Percentiles rank a stretch among this genome's conserved stretches.
These are phyloP conservation scores for Trametes hirsuta DNA, from an alignment of 1,284 basidiomycete genomes.

Conservation along the genomic window DNA sequence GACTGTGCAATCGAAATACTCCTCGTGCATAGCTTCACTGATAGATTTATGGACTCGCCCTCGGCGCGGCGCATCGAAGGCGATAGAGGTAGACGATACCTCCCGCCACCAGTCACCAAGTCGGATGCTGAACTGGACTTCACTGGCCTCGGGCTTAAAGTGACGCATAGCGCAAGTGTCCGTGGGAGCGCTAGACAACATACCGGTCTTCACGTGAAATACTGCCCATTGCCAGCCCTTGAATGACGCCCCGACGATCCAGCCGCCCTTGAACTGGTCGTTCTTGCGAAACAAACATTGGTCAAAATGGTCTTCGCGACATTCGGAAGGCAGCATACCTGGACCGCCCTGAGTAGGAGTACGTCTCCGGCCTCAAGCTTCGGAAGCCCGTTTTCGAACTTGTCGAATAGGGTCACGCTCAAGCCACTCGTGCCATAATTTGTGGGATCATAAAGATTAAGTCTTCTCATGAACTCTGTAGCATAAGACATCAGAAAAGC, in stretches of 20 bases:
- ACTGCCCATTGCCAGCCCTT: constrained; percentile 35
- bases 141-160: constrained; percentile 30
- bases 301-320: background rate
- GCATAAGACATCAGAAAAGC: too few species aligned
- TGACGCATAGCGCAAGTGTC: constrained; percentile 9
- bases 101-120: constrained; percentile 53
- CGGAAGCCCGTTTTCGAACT: constrained; percentile 53
- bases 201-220: constrained; percentile 29
- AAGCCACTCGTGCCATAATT: constrained; percentile 37
- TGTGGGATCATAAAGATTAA: constrained; percentile 47
- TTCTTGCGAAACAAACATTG: constrained; percentile 27
- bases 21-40: constrained; percentile 40
- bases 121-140: constrained; percentile 40
- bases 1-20: constrained; percentile 70
- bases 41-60: constrained; percentile 50
- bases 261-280: constrained; percentile 32
- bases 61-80: background rate
- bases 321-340: constrained; percentile 13
- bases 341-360: constrained; percentile 40
- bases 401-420: constrained; percentile 55
- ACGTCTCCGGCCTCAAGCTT: constrained; percentile 47
- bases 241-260: constrained; percentile 37
- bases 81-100: constrained; percentile 1
- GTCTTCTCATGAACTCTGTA: constrained; percentile 8
- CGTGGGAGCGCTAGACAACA: constrained; percentile 2